These are phyloP conservation scores for Saccharomycopsis crataegensis DNA, from an alignment of 1,139 yeast species.

Conservation along the genomic window DNA sequence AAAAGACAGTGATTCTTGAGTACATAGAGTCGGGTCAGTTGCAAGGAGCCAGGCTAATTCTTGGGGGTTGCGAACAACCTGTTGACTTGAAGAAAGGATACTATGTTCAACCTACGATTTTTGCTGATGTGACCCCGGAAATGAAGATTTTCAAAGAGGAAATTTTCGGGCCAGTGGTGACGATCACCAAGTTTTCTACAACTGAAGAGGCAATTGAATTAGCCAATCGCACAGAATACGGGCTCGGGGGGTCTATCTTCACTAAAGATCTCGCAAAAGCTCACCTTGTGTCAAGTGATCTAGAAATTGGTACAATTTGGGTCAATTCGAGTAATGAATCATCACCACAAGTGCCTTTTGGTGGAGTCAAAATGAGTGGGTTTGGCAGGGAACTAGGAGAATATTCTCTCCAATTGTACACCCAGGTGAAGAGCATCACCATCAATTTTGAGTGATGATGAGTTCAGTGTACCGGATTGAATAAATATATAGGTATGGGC, in stretches of 20 bases:
- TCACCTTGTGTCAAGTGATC: constrained; percentile 51
- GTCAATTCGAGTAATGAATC: constrained; percentile 78
- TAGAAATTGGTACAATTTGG: constrained; percentile 84
- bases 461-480: too few species aligned
- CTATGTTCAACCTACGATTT: constrained; percentile 63
- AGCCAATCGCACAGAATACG: constrained; percentile 71
- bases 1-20: constrained; percentile 57
- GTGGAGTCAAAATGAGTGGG: constrained; percentile 78
- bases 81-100: constrained; percentile 42
- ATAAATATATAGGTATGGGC: too few species aligned
- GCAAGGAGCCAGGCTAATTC: constrained; percentile 61
- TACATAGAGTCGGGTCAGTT: constrained; percentile 62
- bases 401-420: constrained; percentile 68
- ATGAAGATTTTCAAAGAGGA: constrained; percentile 61
- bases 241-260: constrained; percentile 76
- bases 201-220: constrained; percentile 63
- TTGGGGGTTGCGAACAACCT: constrained; percentile 51
- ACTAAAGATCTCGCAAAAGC: constrained; percentile 55
- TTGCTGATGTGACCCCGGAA: constrained; percentile 51
- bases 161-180: constrained; percentile 90
- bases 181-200: constrained; percentile 60
- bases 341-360: constrained; percentile 72
- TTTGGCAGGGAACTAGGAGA: constrained; percentile 85
- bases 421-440: constrained; percentile 49
- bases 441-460: neutral